A percentile compares a stretch with the other conserved stretches of the same genome.
phyloP scores from a whole-genome alignment of 2,329 filamentous ascomycete genomes.

The Sporothrix dimorphospora region DNA sequence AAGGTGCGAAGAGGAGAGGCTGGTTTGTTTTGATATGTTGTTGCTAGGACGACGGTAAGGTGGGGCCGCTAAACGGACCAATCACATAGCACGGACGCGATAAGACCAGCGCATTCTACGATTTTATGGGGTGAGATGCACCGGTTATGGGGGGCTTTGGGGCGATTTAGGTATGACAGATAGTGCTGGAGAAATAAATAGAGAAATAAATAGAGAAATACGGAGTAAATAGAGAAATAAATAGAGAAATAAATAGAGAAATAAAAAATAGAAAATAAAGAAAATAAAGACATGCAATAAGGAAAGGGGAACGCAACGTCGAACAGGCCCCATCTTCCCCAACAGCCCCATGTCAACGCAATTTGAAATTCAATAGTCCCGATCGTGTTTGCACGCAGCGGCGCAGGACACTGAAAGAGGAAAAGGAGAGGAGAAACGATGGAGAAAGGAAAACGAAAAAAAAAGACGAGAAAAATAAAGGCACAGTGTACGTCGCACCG shows the following conservation, averaged over 20 bases:
- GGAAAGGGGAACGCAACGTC: neutral
- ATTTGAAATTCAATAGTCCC: neutral
- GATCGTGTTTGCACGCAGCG: neutral
- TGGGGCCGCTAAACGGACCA: neutral
- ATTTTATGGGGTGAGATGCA: no score
- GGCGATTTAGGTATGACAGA: neutral
- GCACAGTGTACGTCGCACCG: neutral
- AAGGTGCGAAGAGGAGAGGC: neutral
- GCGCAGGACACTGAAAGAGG: neutral
- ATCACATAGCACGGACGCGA: conserved; percentile 26
- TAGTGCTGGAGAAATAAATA: neutral
- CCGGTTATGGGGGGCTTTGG: no score
- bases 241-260: neutral
- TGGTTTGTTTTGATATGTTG: conserved; percentile 25
- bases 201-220: conserved; percentile 3
- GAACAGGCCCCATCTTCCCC: neutral
- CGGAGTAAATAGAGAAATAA: neutral
- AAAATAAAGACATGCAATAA: neutral
- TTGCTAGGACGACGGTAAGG: conserved; percentile 20
- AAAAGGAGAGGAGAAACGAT: neutral
- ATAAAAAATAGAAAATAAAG: neutral
- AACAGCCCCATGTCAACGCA: neutral
- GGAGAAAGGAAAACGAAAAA: neutral
- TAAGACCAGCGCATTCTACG: conserved; percentile 12
- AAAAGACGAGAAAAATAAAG: neutral